These are phyloP conservation scores for Metschnikowia rubicola DNA, from an alignment of 805 yeast species.

Conservation along the genomic window DNA sequence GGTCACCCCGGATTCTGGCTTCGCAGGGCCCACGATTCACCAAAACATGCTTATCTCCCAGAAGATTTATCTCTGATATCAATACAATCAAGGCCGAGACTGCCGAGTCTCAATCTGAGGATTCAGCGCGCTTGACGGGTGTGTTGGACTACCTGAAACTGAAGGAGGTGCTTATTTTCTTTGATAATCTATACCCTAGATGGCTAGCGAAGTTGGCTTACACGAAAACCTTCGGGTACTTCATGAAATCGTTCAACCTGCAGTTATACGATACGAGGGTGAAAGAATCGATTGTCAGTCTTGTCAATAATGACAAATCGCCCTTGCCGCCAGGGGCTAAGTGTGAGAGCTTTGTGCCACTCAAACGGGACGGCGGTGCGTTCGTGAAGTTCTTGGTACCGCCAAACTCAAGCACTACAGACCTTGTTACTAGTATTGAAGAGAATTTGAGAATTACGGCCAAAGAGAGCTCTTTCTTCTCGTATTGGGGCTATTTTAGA, in stretches of 20 bases:
- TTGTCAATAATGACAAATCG: slow-evolving; percentile 13
- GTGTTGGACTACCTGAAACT: slow-evolving; percentile 33
- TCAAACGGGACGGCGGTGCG: slow-evolving; percentile 88
- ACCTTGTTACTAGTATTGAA: slow-evolving; percentile 51
- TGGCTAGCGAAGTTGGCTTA: slow-evolving; percentile 23
- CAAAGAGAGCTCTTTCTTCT: slow-evolving; percentile 10
- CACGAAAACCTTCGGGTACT: slow-evolving; percentile 20
- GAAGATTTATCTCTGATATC: slow-evolving; percentile 22
- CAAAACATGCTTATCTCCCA: background rate
- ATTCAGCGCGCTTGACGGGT: slow-evolving; percentile 38
- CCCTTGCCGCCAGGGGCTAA: slow-evolving; percentile 34
- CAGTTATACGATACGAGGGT: slow-evolving; percentile 17
- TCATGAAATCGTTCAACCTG: slow-evolving; percentile 17
- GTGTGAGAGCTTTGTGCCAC: slow-evolving; percentile 61
- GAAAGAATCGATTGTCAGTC: slow-evolving; percentile 17
- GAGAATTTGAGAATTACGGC: slow-evolving; percentile 34
- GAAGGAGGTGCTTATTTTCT: slow-evolving; percentile 34
- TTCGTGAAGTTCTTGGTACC: slow-evolving; percentile 77
- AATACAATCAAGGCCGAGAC: slow-evolving; percentile 32
- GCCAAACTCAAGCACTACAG: slow-evolving; percentile 43
- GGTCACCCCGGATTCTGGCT: background rate
- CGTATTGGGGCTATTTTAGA: slow-evolving; percentile 3
- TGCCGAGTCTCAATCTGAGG: slow-evolving; percentile 31
- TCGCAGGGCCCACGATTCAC: background rate
- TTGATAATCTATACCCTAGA: slow-evolving; percentile 35